Evolutionary conservation across 257 asterid genomes (phyloP).

Genomic region (Salvia hispanica): DNA sequence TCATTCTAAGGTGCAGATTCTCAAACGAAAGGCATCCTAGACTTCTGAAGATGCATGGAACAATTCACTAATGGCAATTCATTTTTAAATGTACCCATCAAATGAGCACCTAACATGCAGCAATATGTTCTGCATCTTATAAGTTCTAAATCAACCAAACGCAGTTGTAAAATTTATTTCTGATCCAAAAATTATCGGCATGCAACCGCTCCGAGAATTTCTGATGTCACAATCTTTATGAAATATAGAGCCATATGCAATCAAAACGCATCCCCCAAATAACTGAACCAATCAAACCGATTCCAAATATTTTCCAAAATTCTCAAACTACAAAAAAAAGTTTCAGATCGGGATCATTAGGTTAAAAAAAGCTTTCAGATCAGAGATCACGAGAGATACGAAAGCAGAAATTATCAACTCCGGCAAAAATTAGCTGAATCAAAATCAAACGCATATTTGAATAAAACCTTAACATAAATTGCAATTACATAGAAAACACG

Average conservation of each 20-base stretch:
- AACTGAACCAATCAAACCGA: not conserved
- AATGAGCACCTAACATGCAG: not conserved
- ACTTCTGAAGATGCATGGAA: constrained; percentile 23
- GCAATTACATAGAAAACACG: not conserved
- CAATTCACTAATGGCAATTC: not conserved
- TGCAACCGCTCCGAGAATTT: not conserved
- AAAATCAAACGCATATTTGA: constrained; percentile 17
- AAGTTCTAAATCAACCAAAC: not conserved
- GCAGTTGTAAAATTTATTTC: too few relatives aligned
- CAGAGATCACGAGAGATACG: constrained; percentile 23
- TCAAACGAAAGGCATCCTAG: not conserved
- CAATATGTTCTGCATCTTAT: not conserved
- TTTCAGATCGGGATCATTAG: constrained; percentile 30
- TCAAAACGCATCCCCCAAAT: not conserved
- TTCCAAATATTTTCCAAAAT: not conserved
- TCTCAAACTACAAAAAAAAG: not conserved
- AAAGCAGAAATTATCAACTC: constrained; percentile 9
- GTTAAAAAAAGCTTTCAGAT: constrained; percentile 23
- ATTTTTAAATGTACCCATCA: constrained; percentile 6
- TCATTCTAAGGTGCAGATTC: not conserved
- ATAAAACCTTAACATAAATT: not conserved
- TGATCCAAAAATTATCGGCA: not conserved
- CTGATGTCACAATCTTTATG: constrained; percentile 22
- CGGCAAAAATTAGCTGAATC: constrained; percentile 20
- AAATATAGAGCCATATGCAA: not conserved